Base-by-base conservation (phyloP, 192 early-diverging fungal genomes). In the Linnemannia hyalina region DNA sequence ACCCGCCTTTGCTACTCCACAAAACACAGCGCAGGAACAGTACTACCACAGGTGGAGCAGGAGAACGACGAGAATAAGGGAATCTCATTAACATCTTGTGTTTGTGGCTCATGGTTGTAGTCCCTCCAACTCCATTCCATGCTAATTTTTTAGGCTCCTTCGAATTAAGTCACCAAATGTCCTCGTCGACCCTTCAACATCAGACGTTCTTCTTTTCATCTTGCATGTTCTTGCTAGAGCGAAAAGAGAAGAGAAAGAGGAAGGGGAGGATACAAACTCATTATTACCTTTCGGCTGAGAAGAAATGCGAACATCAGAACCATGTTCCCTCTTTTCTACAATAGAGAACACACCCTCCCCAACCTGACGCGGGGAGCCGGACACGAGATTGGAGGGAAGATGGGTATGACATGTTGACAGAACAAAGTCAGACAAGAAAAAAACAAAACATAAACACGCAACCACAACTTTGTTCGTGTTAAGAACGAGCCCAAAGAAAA, bases 401-500 rank as follows among this genome's bases (percentile, higher is more conserved):
- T 32, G n/a, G n/a, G 54, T 3, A 16, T 10, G 57, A 23, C 57
- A 65, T 29, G 29, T 13, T 65, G 29, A 65, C 26, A 65, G 10
- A 26, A 32, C 6, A 65, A 32, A 10, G 60, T 65, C 60, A 13
- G 60, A 65, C 60, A 32, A 65, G 60, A 65, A 65, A 35, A 35
- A 65, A 26, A n/a, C 6, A 26, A 26, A 26, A 57, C 6, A 26
- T 1, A 57, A 57, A 26, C 55, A 65, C 29, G 3, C 60, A 65
- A 65, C 60, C 23, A 32, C 60, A 65, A 65, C 60, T 65, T 65
- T 65, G 60, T 29, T 32, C 26, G 60, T 65, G 60, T 65, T 65
- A 65, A 65, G 60, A 65, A 65, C 29, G 60, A 8, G n/a, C 11
- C 10, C 10, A 65, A 65, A 32, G 13, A n/a, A 15, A 46, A 46